Percentiles rank a stretch among this genome's conserved stretches.
Conservation (phyloP, 768 basidiomycete genomes). For the Neoboletus magnificus region DNA sequence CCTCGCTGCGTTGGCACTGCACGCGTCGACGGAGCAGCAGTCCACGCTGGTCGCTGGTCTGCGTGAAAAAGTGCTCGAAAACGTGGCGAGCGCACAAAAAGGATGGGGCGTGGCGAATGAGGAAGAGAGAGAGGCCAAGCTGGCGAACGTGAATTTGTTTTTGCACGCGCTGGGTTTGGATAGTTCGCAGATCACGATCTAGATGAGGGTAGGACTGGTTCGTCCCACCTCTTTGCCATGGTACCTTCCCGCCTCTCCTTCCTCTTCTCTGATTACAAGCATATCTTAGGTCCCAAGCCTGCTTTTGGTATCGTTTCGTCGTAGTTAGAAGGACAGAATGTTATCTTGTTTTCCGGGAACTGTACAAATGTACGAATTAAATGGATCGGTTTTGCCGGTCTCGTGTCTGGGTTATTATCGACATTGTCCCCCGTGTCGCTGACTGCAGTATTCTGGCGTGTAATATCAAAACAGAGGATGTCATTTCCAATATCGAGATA, state of each 20-base stretch:
- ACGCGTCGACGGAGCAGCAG: slow-evolving; percentile 84
- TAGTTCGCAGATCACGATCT: slow-evolving; percentile 66
- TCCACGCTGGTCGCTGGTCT: slow-evolving; percentile 79
- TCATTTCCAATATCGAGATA: neutral
- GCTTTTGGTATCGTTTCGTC: slow-evolving; percentile 4
- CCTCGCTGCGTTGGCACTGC: slow-evolving; percentile 83
- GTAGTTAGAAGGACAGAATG: slow-evolving; percentile 17
- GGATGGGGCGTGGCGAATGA: slow-evolving; percentile 64
- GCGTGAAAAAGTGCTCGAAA: slow-evolving; percentile 92
- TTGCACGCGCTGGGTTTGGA: slow-evolving; percentile 75
- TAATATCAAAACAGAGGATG: neutral
- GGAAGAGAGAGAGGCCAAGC: slow-evolving; percentile 70
- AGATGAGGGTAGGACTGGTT: slow-evolving; percentile 1
- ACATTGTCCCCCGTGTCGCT: neutral
- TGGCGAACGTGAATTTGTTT: slow-evolving; percentile 92
- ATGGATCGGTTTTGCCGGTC: slow-evolving; percentile 5
- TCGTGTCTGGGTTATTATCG: neutral
- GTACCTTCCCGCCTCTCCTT: neutral
- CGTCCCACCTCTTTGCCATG: too few species aligned
- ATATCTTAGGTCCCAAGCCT: slow-evolving; percentile 3
- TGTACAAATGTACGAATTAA: slow-evolving; percentile 11
- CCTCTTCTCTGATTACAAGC: neutral
- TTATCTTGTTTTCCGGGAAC: slow-evolving; percentile 17
- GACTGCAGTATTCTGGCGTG: neutral
- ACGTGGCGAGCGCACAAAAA: slow-evolving; percentile 75